Evolutionary conservation across 2,329 filamentous ascomycete genomes (phyloP).

Genomic region (Aureobasidium sp.): DNA sequence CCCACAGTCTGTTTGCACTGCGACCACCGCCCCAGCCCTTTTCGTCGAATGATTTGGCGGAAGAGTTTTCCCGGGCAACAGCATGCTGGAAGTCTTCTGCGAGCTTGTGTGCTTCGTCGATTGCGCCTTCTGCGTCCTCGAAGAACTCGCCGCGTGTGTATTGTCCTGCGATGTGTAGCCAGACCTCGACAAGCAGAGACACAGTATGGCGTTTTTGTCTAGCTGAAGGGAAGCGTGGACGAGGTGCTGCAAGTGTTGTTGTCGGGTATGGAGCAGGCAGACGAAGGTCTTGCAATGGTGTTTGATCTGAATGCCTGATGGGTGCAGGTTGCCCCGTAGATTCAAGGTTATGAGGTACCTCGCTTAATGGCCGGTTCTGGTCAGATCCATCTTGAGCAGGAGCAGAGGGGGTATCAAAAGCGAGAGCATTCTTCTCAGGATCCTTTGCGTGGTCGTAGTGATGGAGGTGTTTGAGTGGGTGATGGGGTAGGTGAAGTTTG

Average conservation of each 20-base stretch:
- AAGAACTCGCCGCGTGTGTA: slow-evolving; percentile 75
- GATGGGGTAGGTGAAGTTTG: slow-evolving; percentile 29
- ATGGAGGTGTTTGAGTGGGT: slow-evolving; percentile 23
- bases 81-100: slow-evolving; percentile 63
- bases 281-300: slow-evolving; percentile 35
- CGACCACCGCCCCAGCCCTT: slow-evolving; percentile 72
- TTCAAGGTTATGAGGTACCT: slow-evolving; percentile 32
- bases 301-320: slow-evolving; percentile 30
- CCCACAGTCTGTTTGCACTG: slow-evolving; percentile 76
- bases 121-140: slow-evolving; percentile 71
- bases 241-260: slow-evolving; percentile 25
- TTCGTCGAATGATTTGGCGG: slow-evolving; percentile 52
- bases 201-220: slow-evolving; percentile 50
- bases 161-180: slow-evolving; percentile 82
- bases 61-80: slow-evolving; percentile 52
- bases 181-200: slow-evolving; percentile 63
- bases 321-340: slow-evolving; percentile 28
- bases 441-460: slow-evolving; percentile 14
- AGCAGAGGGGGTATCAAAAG: background rate
- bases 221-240: slow-evolving; percentile 42
- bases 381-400: slow-evolving; percentile 6
- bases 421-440: background rate
- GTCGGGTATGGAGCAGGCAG: slow-evolving; percentile 33
- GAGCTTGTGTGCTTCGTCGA: slow-evolving; percentile 72
- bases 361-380: slow-evolving; percentile 28